Percentiles rank a stretch among this genome's conserved stretches.
These are phyloP conservation scores for Anaeromyces robustus DNA, from an alignment of 192 early-diverging fungal genomes.

Conservation along the genomic window DNA sequence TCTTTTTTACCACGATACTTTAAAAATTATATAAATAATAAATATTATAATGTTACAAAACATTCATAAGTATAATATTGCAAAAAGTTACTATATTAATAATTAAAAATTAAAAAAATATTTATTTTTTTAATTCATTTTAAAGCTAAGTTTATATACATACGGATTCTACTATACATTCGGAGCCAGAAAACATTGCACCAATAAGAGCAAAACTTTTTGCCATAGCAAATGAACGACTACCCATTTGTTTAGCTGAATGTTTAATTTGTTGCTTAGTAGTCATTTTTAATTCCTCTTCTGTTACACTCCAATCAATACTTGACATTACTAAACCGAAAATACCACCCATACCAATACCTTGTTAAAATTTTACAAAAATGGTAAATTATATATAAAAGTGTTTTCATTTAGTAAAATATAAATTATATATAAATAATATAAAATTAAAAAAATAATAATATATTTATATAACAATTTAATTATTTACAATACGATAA, in stretches of 20 bases:
- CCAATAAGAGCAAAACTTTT: slow-evolving; percentile 90
- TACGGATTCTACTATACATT: slow-evolving; percentile 87
- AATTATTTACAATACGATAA: no score
- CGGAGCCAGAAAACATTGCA: slow-evolving; percentile 78
- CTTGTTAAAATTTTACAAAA: no score
- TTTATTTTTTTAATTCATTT: neutral
- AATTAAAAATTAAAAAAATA: neutral
- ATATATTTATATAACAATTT: no score
- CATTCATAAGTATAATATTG: no score
- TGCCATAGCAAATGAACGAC: slow-evolving; percentile 58
- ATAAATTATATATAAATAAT: no score
- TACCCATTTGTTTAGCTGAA: slow-evolving; percentile 80
- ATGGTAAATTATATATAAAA: no score
- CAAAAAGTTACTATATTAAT: no score
- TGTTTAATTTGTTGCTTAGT: slow-evolving; percentile 74
- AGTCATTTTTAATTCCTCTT: slow-evolving; percentile 38
- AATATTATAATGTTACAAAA: no score
- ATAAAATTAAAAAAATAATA: no score
- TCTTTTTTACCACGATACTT: slow-evolving; percentile 94
- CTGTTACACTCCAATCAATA: slow-evolving; percentile 68
- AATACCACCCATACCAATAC: slow-evolving; percentile 74
- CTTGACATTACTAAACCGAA: slow-evolving; percentile 88
- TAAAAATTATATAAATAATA: no score
- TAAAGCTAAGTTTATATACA: no score
- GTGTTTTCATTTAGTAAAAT: no score